Conservation (phyloP, 305 asterid species). For the Coffea humblotiana region DNA sequence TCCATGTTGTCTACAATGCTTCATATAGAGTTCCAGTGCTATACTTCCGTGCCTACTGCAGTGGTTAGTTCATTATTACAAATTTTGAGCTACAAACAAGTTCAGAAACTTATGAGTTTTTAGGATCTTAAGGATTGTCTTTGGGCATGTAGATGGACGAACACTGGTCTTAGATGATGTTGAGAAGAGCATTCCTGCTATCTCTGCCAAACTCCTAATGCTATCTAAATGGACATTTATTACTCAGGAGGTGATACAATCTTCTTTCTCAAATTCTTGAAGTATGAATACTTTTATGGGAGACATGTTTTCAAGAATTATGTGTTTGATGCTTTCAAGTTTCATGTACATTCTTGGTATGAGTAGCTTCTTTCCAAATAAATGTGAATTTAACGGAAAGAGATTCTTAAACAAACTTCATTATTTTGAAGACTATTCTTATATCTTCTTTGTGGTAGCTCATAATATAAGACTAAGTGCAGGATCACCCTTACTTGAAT, state of each 20-base stretch:
- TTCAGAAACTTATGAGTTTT: background rate
- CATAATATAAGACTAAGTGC: constrained; percentile 1
- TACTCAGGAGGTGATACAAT: constrained; percentile 67
- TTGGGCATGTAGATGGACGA: constrained; percentile 60
- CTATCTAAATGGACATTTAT: constrained; percentile 78
- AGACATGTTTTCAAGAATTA: background rate
- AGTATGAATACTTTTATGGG: background rate
- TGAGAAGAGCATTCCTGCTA: constrained; percentile 52
- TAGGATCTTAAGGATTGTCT: background rate
- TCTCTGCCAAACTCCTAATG: constrained; percentile 46
- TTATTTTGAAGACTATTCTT: background rate
- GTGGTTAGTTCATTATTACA: constrained; percentile 46
- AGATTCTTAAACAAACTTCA: background rate
- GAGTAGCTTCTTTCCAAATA: background rate
- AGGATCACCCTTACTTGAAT: constrained; percentile 81
- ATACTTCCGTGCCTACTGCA: constrained; percentile 71
- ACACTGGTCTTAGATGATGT: constrained; percentile 56
- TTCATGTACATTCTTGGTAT: background rate
- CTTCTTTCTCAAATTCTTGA: constrained; percentile 7
- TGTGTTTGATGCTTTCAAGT: background rate
- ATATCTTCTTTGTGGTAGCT: background rate
- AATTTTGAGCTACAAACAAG: background rate
- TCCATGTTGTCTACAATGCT: constrained; percentile 67
- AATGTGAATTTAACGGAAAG: background rate
- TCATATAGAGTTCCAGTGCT: constrained; percentile 89